phyloP scores from a whole-genome alignment of 2,329 filamentous ascomycete species.

The Phymatotrichopsis omnivora region DNA sequence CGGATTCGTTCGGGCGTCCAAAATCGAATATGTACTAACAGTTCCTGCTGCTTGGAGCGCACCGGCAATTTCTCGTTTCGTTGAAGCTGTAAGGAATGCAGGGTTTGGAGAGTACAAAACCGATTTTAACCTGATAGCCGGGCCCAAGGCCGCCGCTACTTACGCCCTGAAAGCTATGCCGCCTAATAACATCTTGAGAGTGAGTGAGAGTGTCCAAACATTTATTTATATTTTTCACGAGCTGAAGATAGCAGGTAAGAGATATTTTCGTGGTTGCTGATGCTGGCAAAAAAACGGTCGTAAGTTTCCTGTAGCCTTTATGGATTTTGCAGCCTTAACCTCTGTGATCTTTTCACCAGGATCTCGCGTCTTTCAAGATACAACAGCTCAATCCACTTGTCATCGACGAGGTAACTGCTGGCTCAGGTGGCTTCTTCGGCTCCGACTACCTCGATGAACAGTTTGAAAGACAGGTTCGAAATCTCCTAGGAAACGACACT shows the following conservation, averaged over 20 bases:
- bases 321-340: too few species aligned
- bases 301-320: too few species aligned
- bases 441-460: too few species aligned
- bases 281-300: too few species aligned
- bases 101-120: conserved; percentile 55
- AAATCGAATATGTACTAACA: conserved; percentile 17
- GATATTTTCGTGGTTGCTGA: conserved; percentile 45
- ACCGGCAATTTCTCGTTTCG: conserved; percentile 70
- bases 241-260: conserved; percentile 28
- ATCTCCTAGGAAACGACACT: conserved; percentile 5
- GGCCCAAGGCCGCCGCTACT: conserved; percentile 30
- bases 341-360: too few species aligned
- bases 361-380: too few species aligned
- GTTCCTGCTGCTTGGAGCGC: conserved; percentile 59
- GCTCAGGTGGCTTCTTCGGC: too few species aligned
- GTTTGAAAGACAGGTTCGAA: too few species aligned
- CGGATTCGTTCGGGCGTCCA: conserved; percentile 5
- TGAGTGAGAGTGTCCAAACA: conserved; percentile 3
- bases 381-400: too few species aligned
- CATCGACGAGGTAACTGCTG: too few species aligned
- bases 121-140: conserved; percentile 27
- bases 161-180: conserved; percentile 29
- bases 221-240: too few species aligned
- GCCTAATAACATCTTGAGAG: conserved; percentile 24
- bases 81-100: conserved; percentile 65